Percentiles rank a stretch among this genome's conserved stretches.
phyloP scores from a whole-genome alignment of 176 grass and related monocot genomes.

The Hordeum vulgare region DNA sequence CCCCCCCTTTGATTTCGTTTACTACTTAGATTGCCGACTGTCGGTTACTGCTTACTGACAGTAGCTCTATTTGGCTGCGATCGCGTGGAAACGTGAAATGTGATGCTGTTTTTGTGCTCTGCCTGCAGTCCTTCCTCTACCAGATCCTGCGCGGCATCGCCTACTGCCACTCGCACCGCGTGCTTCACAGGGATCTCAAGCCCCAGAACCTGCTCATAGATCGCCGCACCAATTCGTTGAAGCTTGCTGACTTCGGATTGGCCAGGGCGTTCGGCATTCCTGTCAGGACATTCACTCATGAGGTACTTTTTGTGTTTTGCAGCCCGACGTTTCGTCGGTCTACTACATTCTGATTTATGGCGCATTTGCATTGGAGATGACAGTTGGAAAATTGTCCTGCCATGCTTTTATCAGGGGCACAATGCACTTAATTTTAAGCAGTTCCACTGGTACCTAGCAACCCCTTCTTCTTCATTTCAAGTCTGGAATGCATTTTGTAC shows the following conservation, averaged over 20 bases:
- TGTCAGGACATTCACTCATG: constrained; percentile 79
- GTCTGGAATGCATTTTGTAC: not conserved
- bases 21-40: too few relatives aligned
- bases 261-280: constrained; percentile 85
- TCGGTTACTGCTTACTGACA: not conserved
- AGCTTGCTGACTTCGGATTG: constrained; percentile 98
- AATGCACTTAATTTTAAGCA: not conserved
- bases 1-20: not conserved
- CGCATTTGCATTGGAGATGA: not conserved
- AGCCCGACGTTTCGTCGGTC: not conserved
- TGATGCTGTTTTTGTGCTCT: not conserved
- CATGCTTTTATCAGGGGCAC: not conserved
- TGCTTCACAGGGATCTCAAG: constrained; percentile 90
- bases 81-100: not conserved
- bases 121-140: constrained; percentile 55
- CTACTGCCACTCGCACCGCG: constrained; percentile 86
- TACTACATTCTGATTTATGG: not conserved
- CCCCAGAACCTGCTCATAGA: constrained; percentile 97
- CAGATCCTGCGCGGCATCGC: constrained; percentile 88
- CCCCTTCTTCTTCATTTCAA: not conserved
- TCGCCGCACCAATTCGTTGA: constrained; percentile 56
- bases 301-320: constrained; percentile 31
- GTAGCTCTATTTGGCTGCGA: not conserved
- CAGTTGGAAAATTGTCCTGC: not conserved
- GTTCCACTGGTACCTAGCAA: not conserved